phyloP scores from a whole-genome alignment of 2,329 filamentous ascomycete genomes.

The Epichloe scottii region DNA sequence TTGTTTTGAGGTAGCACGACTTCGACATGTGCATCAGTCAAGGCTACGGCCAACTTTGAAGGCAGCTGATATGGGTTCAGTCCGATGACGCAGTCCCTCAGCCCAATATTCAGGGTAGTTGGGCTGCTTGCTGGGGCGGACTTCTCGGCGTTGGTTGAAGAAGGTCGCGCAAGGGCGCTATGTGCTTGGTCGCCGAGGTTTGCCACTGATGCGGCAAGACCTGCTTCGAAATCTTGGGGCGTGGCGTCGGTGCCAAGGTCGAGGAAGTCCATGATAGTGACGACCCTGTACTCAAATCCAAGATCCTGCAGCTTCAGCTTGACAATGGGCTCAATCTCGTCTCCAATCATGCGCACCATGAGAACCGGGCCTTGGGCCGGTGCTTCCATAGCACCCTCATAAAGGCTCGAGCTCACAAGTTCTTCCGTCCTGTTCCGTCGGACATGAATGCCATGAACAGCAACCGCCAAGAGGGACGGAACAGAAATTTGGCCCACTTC shows the following conservation, averaged over 20 bases:
- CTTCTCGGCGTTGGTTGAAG: conserved; percentile 9
- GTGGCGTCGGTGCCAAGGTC: conserved; percentile 55
- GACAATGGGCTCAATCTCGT: conserved; percentile 84
- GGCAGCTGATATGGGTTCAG: conserved; percentile 65
- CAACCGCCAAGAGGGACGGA: conserved; percentile 70
- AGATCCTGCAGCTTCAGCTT: conserved; percentile 80
- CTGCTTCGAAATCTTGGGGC: conserved; percentile 59
- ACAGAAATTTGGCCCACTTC: conserved; percentile 74
- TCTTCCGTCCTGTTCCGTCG: conserved; percentile 56
- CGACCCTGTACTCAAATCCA: conserved; percentile 77
- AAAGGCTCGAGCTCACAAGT: conserved; percentile 45
- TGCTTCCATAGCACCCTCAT: conserved; percentile 15
- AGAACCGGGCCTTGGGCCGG: conserved; percentile 39
- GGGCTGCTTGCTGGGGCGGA: conserved; percentile 34
- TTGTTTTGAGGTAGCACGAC: conserved; percentile 53
- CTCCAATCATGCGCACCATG: conserved; percentile 82
- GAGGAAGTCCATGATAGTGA: conserved; percentile 68
- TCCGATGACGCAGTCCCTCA: conserved; percentile 72
- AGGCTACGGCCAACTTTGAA: conserved; percentile 66
- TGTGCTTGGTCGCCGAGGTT: conserved; percentile 58
- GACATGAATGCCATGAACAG: conserved; percentile 50
- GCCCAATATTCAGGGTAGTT: conserved; percentile 57
- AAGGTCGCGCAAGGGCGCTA: conserved; percentile 25
- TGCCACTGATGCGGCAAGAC: conserved; percentile 67
- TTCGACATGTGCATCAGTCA: conserved; percentile 66